Base-by-base conservation (phyloP, 2,329 filamentous ascomycete species). In the Aspergillaceae sp. region DNA sequence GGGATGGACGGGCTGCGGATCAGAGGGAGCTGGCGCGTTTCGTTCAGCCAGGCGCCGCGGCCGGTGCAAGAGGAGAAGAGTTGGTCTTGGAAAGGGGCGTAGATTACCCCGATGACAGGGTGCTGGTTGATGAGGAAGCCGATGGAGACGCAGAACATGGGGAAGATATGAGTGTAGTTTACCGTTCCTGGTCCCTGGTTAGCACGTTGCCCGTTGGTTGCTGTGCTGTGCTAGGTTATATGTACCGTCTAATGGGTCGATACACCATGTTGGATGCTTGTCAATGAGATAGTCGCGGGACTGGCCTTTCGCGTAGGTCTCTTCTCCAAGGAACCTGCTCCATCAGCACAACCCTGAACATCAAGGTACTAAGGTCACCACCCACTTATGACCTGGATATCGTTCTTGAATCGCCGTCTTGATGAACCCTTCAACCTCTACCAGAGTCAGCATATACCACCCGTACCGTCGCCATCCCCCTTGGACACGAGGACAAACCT, bases 101-200 rank as follows among this genome's bases (percentile, higher is more conserved):
- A 79, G 57, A 89, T 82, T 40, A 87, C 77, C 19, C 86, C 86
- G 43, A 89, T 77, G 2, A 82, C 64, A 2, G 86, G 82, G 29
- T 71, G 64, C 5, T 76, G 73, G 11, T 75, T 65, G 45, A 86
- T 59, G 27, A 83, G 71, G 57, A 89, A 82, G 42, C 75, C 84
- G 57, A 89, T 87, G 33, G 82, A 86, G 38, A 89, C 82, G 64
- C 86, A 89, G 68, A 86, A 88, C 81, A 87, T 87, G 48, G 84
- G 84, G 59, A 87, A 87, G 4, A 87, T 74, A 63, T 89, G 86
- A 29, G 84, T 86, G 68, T 85, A 89, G 71, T 89, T 89, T 49
- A 89, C 84, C 3, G 86, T 89, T 38, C 76, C 73, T 74, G 42
- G 11, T 35, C 19, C 19, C 19, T 27, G 1, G 10, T 48, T 37